phyloP scores from a whole-genome alignment of 2,329 filamentous ascomycete genomes.

The Aspergillus eucalypticola region DNA sequence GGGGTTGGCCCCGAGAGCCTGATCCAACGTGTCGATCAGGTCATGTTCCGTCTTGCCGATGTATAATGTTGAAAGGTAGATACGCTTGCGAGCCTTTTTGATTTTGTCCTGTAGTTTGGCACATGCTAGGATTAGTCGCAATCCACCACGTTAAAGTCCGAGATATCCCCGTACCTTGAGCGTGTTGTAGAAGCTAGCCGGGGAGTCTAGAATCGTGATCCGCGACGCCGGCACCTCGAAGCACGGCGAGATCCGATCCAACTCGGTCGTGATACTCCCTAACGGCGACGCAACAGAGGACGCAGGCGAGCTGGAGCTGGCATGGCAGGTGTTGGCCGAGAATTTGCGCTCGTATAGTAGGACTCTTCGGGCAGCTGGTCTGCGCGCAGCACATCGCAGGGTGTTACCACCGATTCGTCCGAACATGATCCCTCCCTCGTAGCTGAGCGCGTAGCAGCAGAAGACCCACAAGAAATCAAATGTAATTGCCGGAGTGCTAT shows the following conservation, averaged over 20 bases:
- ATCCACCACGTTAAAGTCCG: not conserved
- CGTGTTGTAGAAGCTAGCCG: constrained; percentile 85
- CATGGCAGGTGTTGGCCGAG: constrained; percentile 31
- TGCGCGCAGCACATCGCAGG: constrained; percentile 36
- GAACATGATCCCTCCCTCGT: constrained; percentile 32
- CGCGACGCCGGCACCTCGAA: constrained; percentile 82
- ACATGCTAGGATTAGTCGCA: constrained; percentile 6
- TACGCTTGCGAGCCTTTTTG: constrained; percentile 69
- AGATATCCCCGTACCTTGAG: constrained; percentile 65
- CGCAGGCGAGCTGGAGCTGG: constrained; percentile 27
- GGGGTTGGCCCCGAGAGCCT: constrained; percentile 72
- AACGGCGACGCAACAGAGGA: constrained; percentile 49
- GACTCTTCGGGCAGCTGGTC: constrained; percentile 33
- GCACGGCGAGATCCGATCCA: constrained; percentile 86
- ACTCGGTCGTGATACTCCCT: constrained; percentile 66
- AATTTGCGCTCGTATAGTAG: constrained; percentile 40
- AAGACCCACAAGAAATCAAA: too few species aligned
- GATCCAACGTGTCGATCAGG: constrained; percentile 74
- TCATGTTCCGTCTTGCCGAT: constrained; percentile 93
- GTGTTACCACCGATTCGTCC: constrained; percentile 41
- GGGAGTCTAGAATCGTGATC: constrained; percentile 75
- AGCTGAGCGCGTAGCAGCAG: too few species aligned
- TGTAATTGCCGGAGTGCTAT: not conserved
- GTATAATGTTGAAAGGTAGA: constrained; percentile 95
- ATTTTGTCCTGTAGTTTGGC: constrained; percentile 68